These are phyloP conservation scores for Aspergillus unguis DNA, from an alignment of 2,329 filamentous ascomycete species.

Conservation along the genomic window DNA sequence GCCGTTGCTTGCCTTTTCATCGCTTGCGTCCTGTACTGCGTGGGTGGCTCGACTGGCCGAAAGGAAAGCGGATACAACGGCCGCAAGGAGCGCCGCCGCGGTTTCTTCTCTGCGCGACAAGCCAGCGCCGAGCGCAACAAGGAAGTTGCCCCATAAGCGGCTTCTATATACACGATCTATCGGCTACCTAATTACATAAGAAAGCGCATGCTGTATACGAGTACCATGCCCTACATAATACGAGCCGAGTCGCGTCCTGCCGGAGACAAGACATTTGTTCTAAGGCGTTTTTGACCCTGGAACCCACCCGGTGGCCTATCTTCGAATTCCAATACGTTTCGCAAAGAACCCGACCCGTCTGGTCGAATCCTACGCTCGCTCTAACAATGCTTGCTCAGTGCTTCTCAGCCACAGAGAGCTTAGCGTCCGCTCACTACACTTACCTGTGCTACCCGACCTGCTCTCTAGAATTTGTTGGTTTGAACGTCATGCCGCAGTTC, in stretches of 20 bases:
- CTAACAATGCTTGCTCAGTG: background rate
- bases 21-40: conserved; percentile 56
- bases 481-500: background rate
- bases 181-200: background rate
- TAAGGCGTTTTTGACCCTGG: background rate
- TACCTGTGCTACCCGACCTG: background rate
- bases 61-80: conserved; percentile 35
- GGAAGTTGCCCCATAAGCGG: conserved; percentile 26
- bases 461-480: conserved; percentile 1
- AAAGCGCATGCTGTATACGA: background rate
- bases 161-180: background rate
- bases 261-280: background rate
- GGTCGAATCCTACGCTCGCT: background rate
- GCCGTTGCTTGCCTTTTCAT: conserved; percentile 54
- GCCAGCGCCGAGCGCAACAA: conserved; percentile 30
- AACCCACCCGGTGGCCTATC: background rate
- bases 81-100: conserved; percentile 35
- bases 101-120: conserved; percentile 35
- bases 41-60: conserved; percentile 39
- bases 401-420: background rate
- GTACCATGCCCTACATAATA: background rate
- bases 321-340: background rate
- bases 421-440: background rate
- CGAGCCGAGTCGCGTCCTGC: background rate
- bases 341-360: background rate